These are phyloP conservation scores for Cetradonia linearis DNA, from an alignment of 495 filamentous ascomycete species.

Conservation along the genomic window DNA sequence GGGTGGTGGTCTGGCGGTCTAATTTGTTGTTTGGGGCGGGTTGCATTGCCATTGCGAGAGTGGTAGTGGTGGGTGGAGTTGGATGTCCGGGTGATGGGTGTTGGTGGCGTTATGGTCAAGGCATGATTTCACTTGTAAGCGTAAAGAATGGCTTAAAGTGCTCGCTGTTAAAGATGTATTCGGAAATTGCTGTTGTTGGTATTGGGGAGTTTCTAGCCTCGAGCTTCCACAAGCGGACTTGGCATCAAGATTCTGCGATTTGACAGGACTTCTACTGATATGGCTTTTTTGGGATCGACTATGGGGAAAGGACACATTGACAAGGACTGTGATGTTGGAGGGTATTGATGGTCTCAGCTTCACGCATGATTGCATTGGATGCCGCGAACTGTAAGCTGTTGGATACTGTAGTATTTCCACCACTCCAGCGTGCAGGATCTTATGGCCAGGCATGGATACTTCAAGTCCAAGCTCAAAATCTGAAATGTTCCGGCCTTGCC, in stretches of 20 bases:
- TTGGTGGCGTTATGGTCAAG: not conserved
- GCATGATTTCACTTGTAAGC: too few species aligned
- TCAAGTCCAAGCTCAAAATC: not conserved
- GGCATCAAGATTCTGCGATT: not conserved
- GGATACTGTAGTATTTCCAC: not conserved
- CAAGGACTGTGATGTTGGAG: not conserved
- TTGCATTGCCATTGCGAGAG: constrained; percentile 25
- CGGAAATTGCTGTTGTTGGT: not conserved
- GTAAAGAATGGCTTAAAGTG: not conserved
- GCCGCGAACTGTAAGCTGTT: not conserved
- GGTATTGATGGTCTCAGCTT: not conserved
- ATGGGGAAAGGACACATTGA: too few species aligned
- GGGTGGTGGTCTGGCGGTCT: constrained; percentile 66
- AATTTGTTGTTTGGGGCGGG: constrained; percentile 33
- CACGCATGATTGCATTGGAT: not conserved
- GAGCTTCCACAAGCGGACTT: not conserved
- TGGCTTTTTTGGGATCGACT: too few species aligned
- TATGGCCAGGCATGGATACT: not conserved
- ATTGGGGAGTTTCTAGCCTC: not conserved
- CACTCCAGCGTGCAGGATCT: too few species aligned
- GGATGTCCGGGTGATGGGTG: not conserved
- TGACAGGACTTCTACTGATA: not conserved
- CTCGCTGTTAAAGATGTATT: not conserved
- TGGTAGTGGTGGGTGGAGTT: not conserved
- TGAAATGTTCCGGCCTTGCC: too few species aligned